These are phyloP conservation scores for Dendrocalamus latiflorus DNA, from an alignment of 202 grass and related monocot species.

Conservation along the genomic window DNA sequence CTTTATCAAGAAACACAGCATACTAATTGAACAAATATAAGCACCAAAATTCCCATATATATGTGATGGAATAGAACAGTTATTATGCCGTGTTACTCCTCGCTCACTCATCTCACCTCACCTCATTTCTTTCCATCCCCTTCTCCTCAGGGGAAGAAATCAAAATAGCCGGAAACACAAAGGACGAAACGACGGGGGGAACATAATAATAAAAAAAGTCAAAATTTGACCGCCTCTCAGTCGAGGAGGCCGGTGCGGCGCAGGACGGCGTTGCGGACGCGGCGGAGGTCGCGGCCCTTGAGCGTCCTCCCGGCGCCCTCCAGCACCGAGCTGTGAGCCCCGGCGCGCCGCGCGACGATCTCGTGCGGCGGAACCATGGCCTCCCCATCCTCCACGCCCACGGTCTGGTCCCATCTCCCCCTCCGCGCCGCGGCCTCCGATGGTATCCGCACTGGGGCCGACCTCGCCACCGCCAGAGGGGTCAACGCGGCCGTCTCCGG, in stretches of 20 bases:
- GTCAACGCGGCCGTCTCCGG: slow-evolving; percentile 43
- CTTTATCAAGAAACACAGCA: neutral
- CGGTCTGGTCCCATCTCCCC: slow-evolving; percentile 32
- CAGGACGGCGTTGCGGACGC: slow-evolving; percentile 60
- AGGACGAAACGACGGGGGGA: neutral
- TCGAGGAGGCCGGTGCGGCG: slow-evolving; percentile 38
- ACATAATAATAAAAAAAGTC: slow-evolving; percentile 12
- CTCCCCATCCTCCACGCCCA: slow-evolving; percentile 30
- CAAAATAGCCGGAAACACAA: slow-evolving; percentile 41
- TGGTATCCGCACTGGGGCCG: slow-evolving; percentile 57
- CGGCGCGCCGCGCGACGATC: slow-evolving; percentile 60
- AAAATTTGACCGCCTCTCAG: slow-evolving; percentile 57
- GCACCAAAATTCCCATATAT: slow-evolving; percentile 37
- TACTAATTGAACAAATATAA: slow-evolving; percentile 16
- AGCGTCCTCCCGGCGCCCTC: slow-evolving; percentile 79
- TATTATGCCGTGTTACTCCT: slow-evolving; percentile 31
- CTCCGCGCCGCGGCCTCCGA: slow-evolving; percentile 28
- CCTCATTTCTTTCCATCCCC: slow-evolving; percentile 6
- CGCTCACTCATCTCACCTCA: slow-evolving; percentile 34
- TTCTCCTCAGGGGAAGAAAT: slow-evolving; percentile 15
- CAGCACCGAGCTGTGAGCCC: slow-evolving; percentile 51
- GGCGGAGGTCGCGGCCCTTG: slow-evolving; percentile 73
- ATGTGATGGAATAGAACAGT: slow-evolving; percentile 30
- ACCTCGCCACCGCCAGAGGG: slow-evolving; percentile 33
- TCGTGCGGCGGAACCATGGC: slow-evolving; percentile 76